Evolutionary conservation across 192 early-diverging fungal genomes (phyloP).

Genomic region (Coemansia sp.): DNA sequence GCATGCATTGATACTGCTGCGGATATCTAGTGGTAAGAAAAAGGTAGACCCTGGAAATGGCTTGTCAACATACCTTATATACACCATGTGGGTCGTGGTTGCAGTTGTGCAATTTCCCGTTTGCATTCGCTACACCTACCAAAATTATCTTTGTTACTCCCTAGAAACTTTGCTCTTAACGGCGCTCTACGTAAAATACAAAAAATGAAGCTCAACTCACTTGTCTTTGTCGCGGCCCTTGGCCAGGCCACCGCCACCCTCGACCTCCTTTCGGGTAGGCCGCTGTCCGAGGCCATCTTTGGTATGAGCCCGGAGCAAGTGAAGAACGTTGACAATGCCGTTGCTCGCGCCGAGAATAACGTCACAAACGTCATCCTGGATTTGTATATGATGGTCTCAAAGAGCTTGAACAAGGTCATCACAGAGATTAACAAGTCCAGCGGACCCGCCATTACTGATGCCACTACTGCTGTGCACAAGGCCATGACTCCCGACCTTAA

Average conservation of each 20-base stretch:
- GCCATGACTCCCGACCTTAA: constrained; percentile 50
- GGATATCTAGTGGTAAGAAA: background rate
- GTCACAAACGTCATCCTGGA: constrained; percentile 13
- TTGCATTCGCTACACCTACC: background rate
- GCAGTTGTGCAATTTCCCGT: background rate
- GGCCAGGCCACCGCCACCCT: constrained; percentile 46
- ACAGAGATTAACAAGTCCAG: constrained; percentile 43
- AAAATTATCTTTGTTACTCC: background rate
- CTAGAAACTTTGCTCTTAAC: background rate
- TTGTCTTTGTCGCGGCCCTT: constrained; percentile 27
- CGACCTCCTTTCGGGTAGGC: constrained; percentile 44
- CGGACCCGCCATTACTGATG: constrained; percentile 36
- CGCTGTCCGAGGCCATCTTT: constrained; percentile 50
- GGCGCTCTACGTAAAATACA: background rate
- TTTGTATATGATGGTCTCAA: constrained; percentile 18
- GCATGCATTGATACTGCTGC: background rate
- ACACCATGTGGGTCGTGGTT: background rate
- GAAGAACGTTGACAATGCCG: constrained; percentile 42
- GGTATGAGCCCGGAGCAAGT: constrained; percentile 47
- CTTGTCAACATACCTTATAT: background rate
- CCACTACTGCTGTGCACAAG: constrained; percentile 33
- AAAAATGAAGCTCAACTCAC: constrained; percentile 32
- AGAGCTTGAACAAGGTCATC: constrained; percentile 31
- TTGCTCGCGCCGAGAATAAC: constrained; percentile 34
- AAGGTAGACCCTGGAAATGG: background rate